Conservation (phyloP, 768 basidiomycete genomes). For the Amanita inopinata region DNA sequence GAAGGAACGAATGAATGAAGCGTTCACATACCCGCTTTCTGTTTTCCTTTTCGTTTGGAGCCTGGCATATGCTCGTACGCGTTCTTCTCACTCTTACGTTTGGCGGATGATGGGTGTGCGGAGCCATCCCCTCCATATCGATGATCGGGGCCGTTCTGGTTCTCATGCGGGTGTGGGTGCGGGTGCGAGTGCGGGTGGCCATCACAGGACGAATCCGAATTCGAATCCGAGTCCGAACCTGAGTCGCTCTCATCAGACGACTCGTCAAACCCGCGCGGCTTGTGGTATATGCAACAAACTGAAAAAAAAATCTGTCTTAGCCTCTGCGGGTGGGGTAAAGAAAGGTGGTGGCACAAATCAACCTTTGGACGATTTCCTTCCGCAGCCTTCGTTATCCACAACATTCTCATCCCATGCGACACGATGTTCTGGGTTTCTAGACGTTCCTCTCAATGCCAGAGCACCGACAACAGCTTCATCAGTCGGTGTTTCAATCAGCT, state of each 20-base stretch:
- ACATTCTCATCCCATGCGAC: constrained; percentile 84
- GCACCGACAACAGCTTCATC: constrained; percentile 30
- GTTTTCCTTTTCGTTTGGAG: not conserved
- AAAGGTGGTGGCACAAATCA: constrained; percentile 20
- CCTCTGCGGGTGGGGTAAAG: constrained; percentile 1
- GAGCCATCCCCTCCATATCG: not conserved
- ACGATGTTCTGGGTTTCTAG: constrained; percentile 30
- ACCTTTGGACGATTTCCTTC: constrained; percentile 93
- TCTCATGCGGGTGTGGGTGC: not conserved
- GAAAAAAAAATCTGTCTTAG: constrained; percentile 1
- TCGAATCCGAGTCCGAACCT: constrained; percentile 34
- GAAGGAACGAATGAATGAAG: not conserved
- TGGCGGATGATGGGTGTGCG: not conserved
- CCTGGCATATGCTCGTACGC: constrained; percentile 5
- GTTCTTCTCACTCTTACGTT: not conserved
- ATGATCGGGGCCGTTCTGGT: not conserved
- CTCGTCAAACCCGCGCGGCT: constrained; percentile 70
- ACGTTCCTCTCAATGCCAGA: constrained; percentile 50
- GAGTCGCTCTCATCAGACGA: constrained; percentile 25
- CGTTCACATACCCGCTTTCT: not conserved
- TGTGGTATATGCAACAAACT: constrained; percentile 97
- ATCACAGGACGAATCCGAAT: no score
- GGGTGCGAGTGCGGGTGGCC: no score
- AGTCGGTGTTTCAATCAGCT: constrained; percentile 11
- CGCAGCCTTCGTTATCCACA: constrained; percentile 84